These are phyloP conservation scores for Coemansia sp. DNA, from an alignment of 192 early-diverging fungal species.

Conservation along the genomic window DNA sequence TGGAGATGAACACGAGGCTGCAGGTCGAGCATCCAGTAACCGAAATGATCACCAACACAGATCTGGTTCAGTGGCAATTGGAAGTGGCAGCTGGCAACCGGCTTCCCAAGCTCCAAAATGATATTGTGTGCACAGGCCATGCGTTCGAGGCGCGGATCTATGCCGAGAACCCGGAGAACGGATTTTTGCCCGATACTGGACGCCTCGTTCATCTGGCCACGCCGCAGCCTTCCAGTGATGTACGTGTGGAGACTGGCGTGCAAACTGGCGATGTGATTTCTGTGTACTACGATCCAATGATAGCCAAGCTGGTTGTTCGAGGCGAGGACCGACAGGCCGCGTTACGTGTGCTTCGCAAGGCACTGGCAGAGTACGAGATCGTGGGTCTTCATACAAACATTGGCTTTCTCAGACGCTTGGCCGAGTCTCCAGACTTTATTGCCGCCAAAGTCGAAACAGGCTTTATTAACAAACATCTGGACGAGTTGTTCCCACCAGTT, in stretches of 20 bases:
- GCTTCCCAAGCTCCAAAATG: constrained; percentile 63
- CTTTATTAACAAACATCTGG: constrained; percentile 81
- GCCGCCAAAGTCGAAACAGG: constrained; percentile 90
- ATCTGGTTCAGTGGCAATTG: constrained; percentile 95
- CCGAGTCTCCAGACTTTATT: constrained; percentile 78
- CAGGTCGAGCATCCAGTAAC: constrained; percentile 97
- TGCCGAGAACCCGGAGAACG: constrained; percentile 88
- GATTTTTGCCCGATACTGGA: constrained; percentile 95
- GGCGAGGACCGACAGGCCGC: constrained; percentile 82
- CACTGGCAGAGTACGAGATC: constrained; percentile 85
- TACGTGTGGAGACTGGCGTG: constrained; percentile 93
- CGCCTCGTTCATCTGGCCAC: constrained; percentile 75
- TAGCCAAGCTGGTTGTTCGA: constrained; percentile 89
- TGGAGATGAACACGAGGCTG: constrained; percentile 97
- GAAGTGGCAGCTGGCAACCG: constrained; percentile 90
- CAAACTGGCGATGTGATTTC: constrained; percentile 86
- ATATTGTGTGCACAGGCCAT: constrained; percentile 74
- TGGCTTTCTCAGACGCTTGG: constrained; percentile 80
- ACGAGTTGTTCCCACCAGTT: constrained; percentile 59
- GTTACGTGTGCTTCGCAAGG: constrained; percentile 73
- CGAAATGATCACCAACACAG: constrained; percentile 92
- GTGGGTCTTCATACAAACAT: constrained; percentile 94
- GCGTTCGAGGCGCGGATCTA: constrained; percentile 99
- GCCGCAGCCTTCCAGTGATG: constrained; percentile 58
- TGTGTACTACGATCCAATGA: constrained; percentile 95